These are phyloP conservation scores for Nakazawaea ernobii DNA, from an alignment of 805 yeast species.

Conservation along the genomic window DNA sequence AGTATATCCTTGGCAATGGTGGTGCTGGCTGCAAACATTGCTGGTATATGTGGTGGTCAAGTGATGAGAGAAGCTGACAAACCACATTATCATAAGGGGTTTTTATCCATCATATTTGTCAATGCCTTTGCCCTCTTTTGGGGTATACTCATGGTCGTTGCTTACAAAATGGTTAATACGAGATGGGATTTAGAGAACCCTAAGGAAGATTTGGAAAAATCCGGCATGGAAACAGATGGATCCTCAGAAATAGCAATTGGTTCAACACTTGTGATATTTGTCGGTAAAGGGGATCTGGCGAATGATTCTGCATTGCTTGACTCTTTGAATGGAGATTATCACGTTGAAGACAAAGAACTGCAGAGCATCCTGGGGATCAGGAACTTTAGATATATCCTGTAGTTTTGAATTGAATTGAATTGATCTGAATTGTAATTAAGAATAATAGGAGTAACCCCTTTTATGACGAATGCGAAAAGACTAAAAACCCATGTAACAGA, in stretches of 20 bases:
- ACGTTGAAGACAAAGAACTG: slow-evolving; percentile 2
- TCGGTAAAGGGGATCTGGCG: slow-evolving; percentile 5
- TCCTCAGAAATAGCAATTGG: not conserved
- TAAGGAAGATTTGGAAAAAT: not conserved
- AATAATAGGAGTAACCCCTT: too few species aligned
- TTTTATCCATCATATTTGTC: slow-evolving; percentile 10
- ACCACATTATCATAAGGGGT: slow-evolving; percentile 14
- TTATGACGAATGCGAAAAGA: not conserved
- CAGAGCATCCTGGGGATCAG: not conserved
- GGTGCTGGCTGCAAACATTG: slow-evolving; percentile 16
- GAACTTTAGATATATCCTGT: not conserved
- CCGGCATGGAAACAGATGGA: not conserved
- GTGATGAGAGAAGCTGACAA: slow-evolving; percentile 14
- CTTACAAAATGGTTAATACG: not conserved
- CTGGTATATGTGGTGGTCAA: slow-evolving; percentile 17
- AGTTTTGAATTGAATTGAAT: not conserved
- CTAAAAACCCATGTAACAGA: not conserved
- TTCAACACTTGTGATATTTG: slow-evolving; percentile 1
- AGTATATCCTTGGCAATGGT: slow-evolving; percentile 14
- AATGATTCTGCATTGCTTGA: not conserved
- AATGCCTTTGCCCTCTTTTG: slow-evolving; percentile 12
- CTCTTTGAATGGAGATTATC: slow-evolving; percentile 1
- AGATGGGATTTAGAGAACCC: not conserved
- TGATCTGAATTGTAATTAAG: too few species aligned
- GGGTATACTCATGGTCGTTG: not conserved